Base-by-base conservation (phyloP, 2,329 filamentous ascomycete species). In the Aspergillus costaricaensis region DNA sequence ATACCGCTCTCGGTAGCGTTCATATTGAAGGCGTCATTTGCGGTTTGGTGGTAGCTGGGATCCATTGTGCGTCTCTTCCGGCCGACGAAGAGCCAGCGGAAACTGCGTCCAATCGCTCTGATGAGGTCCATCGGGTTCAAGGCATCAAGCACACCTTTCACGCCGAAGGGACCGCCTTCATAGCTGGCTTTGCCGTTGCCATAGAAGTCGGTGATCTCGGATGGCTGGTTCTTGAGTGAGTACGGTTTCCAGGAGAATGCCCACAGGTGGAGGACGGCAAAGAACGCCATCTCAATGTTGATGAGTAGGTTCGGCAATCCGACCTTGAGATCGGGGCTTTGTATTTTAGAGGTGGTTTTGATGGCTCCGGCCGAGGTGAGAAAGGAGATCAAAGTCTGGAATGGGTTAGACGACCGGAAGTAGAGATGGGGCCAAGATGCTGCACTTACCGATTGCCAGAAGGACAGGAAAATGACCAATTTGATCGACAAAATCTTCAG, bases 401-500 rank as follows among this genome's bases (percentile, higher is more conserved):
- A 6, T 44, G 2, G 6, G 8, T 41, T 38, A 55, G 30, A 49
- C 21, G 12, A 17, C 17, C 5, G 50, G 25, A 14, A 38, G 36
- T 27, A n/a, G 8, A 23, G 4, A 21, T 15, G 32, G 15, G 25
- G 17, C 12, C 32, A 36, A 36, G 19, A 8, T 5, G 5, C 12
- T 27, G 27, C 50, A 66, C 78, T 65, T 68, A 83, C 81, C 32
- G 80, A 81, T 72, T 96, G 92, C 92, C 92, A 96, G 76, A 96
- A 96, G 38, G 89, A 92, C 67, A 96, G 83, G 81, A 96, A 96
- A 70, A 96, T 92, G 71, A 96, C 91, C 27, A 96, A 83, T 77
- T 96, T 96, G 78, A 96, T 95, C 70, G 91, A 90, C 19, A 92
- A 72, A 25, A 96, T 87, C 76, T 96, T 96, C 65, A 94, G 76